Conservation (phyloP, 768 basidiomycete genomes). For the Roridomyces roridus region DNA sequence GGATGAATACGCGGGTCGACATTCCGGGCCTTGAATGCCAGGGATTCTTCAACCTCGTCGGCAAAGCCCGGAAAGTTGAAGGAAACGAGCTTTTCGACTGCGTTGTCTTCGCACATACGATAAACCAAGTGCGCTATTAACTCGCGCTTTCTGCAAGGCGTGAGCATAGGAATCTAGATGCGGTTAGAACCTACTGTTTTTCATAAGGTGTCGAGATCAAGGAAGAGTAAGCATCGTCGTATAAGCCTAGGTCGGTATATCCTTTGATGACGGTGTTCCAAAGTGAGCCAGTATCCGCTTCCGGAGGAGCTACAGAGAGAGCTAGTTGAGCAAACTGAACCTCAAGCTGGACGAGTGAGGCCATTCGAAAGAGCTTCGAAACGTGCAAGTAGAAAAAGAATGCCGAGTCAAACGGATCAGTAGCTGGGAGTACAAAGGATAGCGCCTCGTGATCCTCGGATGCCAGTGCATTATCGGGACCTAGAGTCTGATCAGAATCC, state of each 20-base stretch:
- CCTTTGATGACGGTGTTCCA: constrained; percentile 85
- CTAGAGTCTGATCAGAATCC: constrained; percentile 34
- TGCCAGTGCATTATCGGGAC: constrained; percentile 54
- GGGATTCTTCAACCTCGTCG: constrained; percentile 85
- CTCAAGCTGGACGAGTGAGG: constrained; percentile 61
- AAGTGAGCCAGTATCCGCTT: constrained; percentile 64
- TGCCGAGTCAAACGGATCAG: constrained; percentile 61
- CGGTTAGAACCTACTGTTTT: constrained; percentile 67
- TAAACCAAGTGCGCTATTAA: constrained; percentile 84
- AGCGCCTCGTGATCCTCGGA: constrained; percentile 71
- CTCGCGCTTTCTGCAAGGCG: constrained; percentile 71
- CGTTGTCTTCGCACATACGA: constrained; percentile 90
- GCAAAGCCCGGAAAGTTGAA: constrained; percentile 87
- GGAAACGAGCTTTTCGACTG: constrained; percentile 76
- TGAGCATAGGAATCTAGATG: not conserved
- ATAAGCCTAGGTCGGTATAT: constrained; percentile 71
- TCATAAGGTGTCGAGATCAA: constrained; percentile 78
- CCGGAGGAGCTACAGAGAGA: constrained; percentile 66
- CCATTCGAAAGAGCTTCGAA: constrained; percentile 73
- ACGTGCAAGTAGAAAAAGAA: constrained; percentile 82
- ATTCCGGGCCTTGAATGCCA: constrained; percentile 94
- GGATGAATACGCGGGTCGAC: constrained; percentile 87
- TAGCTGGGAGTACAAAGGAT: constrained; percentile 62
- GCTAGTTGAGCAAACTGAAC: constrained; percentile 81
- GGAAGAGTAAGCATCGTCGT: constrained; percentile 87